Conservation (phyloP, 768 basidiomycete species). For the Auricularia cornea region DNA sequence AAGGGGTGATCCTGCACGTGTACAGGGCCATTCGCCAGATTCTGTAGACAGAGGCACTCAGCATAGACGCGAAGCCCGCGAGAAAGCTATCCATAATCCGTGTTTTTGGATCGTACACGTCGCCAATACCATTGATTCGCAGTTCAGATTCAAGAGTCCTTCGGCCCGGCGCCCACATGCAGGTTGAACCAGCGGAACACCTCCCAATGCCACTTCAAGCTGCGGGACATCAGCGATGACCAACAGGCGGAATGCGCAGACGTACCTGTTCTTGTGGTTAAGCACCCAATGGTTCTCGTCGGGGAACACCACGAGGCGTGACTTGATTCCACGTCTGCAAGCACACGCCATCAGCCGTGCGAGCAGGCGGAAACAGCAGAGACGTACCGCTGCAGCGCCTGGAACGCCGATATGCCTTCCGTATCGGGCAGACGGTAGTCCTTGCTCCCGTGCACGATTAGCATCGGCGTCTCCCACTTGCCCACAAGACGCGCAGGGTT, state of each 20-base stretch:
- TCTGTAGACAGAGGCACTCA: no score
- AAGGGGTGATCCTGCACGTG: no score
- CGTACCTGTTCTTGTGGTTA: constrained; percentile 64
- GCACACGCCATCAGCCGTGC: background rate
- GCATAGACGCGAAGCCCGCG: no score
- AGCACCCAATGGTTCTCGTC: constrained; percentile 92
- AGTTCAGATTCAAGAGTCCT: no score
- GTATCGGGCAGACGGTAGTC: constrained; percentile 84
- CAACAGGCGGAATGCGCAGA: background rate
- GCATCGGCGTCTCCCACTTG: constrained; percentile 80
- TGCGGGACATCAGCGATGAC: no score
- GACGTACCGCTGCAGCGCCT: constrained; percentile 74
- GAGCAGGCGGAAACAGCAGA: no score
- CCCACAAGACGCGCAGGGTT: constrained; percentile 75
- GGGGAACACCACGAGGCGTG: constrained; percentile 75
- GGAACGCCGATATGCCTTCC: constrained; percentile 77
- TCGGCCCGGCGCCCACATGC: background rate
- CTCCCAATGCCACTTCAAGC: constrained; percentile 92
- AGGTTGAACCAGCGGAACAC: constrained; percentile 78
- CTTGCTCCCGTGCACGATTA: constrained; percentile 80
- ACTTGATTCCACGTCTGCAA: constrained; percentile 57
- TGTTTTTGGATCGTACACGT: no score
- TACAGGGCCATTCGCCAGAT: no score
- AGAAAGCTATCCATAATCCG: no score
- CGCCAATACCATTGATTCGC: no score